phyloP scores from a whole-genome alignment of 805 yeast genomes.

The Candida germanica region DNA sequence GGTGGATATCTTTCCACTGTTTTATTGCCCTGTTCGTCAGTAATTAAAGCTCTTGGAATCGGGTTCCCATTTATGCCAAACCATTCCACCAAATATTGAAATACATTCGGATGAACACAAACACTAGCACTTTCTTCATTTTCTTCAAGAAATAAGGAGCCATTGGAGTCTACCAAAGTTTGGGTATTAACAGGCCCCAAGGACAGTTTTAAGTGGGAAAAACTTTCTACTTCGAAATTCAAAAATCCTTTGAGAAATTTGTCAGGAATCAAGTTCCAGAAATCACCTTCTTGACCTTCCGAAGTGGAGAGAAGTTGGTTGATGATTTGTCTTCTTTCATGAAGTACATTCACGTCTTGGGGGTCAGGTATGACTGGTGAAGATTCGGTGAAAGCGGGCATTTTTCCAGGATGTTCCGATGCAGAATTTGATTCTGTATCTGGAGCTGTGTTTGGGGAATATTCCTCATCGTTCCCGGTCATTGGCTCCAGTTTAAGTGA shows the following conservation, averaged over 20 bases:
- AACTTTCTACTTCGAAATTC: slow-evolving; percentile 23
- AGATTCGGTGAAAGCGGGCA: neutral
- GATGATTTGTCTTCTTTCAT: slow-evolving; percentile 19
- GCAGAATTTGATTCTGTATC: no score
- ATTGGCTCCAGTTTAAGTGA: slow-evolving; percentile 3
- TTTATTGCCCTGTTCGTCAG: slow-evolving; percentile 23
- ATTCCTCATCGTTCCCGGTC: no score
- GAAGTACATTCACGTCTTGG: slow-evolving; percentile 1
- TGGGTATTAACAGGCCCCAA: slow-evolving; percentile 50
- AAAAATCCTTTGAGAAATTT: slow-evolving; percentile 43
- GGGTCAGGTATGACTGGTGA: neutral
- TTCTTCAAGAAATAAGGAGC: slow-evolving; percentile 35
- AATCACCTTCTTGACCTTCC: slow-evolving; percentile 41
- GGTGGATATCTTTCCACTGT: slow-evolving; percentile 38
- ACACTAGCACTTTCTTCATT: slow-evolving; percentile 15
- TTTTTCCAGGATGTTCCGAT: neutral
- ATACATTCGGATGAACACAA: slow-evolving; percentile 43
- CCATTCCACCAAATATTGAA: slow-evolving; percentile 46
- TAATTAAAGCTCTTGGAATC: slow-evolving; percentile 27
- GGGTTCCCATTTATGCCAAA: slow-evolving; percentile 48
- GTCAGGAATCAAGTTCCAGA: slow-evolving; percentile 47
- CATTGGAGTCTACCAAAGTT: slow-evolving; percentile 43
- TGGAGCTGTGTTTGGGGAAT: no score
- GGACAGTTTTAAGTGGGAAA: slow-evolving; percentile 22
- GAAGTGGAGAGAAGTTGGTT: slow-evolving; percentile 14